These are phyloP conservation scores for Cyclanthera cordifolia DNA, from an alignment of 306 rosid genomes.

Conservation along the genomic window DNA sequence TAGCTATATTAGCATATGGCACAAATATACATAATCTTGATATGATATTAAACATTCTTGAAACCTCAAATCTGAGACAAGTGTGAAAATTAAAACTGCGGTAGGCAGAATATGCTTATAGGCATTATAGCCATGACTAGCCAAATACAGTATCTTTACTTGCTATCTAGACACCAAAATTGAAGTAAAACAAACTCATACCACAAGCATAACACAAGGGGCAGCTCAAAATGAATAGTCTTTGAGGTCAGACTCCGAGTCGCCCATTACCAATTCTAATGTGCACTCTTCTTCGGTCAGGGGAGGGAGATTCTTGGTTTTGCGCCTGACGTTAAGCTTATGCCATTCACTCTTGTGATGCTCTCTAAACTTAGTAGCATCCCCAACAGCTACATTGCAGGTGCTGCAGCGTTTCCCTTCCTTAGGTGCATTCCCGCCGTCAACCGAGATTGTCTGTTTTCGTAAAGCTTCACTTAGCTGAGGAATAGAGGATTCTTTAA, in stretches of 20 bases:
- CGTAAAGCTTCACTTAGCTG: slow-evolving; percentile 50
- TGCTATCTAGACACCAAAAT: not conserved
- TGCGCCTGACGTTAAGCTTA: slow-evolving; percentile 76
- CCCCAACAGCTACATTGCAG: slow-evolving; percentile 45
- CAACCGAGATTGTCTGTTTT: slow-evolving; percentile 41
- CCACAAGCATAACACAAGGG: not conserved
- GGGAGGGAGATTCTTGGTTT: slow-evolving; percentile 66
- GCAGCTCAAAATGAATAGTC: slow-evolving; percentile 61
- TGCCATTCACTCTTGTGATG: slow-evolving; percentile 95
- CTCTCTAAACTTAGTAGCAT: slow-evolving; percentile 58
- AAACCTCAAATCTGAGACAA: not conserved
- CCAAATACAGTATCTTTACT: not conserved
- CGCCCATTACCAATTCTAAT: slow-evolving; percentile 49
- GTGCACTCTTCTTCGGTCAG: slow-evolving; percentile 67
- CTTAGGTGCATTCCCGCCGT: slow-evolving; percentile 22
- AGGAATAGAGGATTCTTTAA: slow-evolving; percentile 30
- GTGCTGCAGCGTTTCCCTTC: slow-evolving; percentile 72
- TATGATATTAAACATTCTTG: not conserved
- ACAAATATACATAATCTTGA: not conserved
- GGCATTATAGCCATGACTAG: not conserved
- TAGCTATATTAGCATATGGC: no score
- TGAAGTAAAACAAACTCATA: not conserved
- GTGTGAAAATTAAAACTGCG: not conserved
- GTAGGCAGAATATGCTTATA: not conserved
- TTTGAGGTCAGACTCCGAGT: slow-evolving; percentile 59